These are phyloP conservation scores for Mucor lusitanicus DNA, from an alignment of 371 early-diverging fungal genomes.

Conservation along the genomic window DNA sequence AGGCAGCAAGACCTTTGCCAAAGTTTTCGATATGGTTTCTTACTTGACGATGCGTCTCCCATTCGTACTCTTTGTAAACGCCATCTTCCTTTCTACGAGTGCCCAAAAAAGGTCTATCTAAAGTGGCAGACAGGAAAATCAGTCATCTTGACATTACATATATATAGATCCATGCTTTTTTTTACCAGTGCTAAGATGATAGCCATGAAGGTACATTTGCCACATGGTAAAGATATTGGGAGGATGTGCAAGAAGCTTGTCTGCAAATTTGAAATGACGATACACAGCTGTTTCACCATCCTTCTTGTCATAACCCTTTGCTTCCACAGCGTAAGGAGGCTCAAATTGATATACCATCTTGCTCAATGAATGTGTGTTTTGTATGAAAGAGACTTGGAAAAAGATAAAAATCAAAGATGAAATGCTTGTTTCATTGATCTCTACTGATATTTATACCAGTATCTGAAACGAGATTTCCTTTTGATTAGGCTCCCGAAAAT, in stretches of 20 bases:
- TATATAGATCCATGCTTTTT: not conserved
- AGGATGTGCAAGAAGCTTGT: slow-evolving; percentile 46
- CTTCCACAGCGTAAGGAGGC: slow-evolving; percentile 36
- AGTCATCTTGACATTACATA: not conserved
- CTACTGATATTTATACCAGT: not conserved
- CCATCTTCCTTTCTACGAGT: slow-evolving; percentile 51
- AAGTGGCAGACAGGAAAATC: not conserved
- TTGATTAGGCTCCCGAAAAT: not conserved
- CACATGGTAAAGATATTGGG: slow-evolving; percentile 48
- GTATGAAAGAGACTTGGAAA: not conserved
- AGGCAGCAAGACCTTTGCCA: slow-evolving; percentile 55
- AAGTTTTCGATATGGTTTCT: slow-evolving; percentile 57
- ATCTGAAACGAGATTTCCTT: not conserved
- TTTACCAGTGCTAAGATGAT: slow-evolving; percentile 49
- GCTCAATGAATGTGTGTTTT: not conserved
- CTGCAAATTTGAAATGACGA: slow-evolving; percentile 53
- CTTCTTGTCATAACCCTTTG: slow-evolving; percentile 20
- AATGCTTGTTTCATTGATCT: not conserved
- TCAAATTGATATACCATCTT: slow-evolving; percentile 24
- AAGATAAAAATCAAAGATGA: not conserved
- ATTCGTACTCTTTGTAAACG: slow-evolving; percentile 58
- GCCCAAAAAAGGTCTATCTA: slow-evolving; percentile 55
- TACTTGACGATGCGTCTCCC: slow-evolving; percentile 57
- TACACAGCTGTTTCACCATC: slow-evolving; percentile 51
- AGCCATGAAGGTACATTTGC: slow-evolving; percentile 58